Base-by-base conservation (phyloP, 257 asterid species). In the Phtheirospermum japonicum region DNA sequence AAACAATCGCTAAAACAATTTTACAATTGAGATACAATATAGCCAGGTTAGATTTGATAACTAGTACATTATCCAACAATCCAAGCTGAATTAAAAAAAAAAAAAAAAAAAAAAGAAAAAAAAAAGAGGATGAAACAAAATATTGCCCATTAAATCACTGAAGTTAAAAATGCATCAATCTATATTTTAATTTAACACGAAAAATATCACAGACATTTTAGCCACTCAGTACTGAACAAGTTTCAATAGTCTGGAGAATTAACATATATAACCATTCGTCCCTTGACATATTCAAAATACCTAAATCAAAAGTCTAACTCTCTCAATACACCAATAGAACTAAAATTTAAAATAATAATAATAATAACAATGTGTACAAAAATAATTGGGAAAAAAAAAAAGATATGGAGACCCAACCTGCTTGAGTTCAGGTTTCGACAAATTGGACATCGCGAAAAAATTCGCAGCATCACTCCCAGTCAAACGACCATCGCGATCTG, bases 401-500 rank as follows among this genome's bases (percentile, higher is more conserved):
- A 11, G 18, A 12, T 7, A 14, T 49, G n/a, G 31, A 49, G 6
- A 12, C 30, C 4, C 4, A 16, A 52, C 58, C 58, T 52, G 58
- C 36, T 52, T 52, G 58, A 52, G 58, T 28, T 52, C 58, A 10
- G 36, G 36, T 52, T 52, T 52, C 34, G 36, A 52, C 10, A 52
- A 52, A 26, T 10, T 52, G 58, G 58, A 52, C 58, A 52, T 52
- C 18, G 58, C 14, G 36, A 52, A 52, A 30, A 52, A 52, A 52
- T 11, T 52, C n/a, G 36, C 58, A 52, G 58, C 58, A 16, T 52
- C 58, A 26, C 17, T 52, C 58, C 58, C 58, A 23, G 58, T 52
- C 36, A 52, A 13, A 52, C 58, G 58, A 6, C 58, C 58, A 26
- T 52, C 58, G 4, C 17, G 58, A 23, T 52, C 58, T 52, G 58